These are phyloP conservation scores for Zea luxurians DNA, from an alignment of 176 grass and related monocot genomes.

Conservation along the genomic window DNA sequence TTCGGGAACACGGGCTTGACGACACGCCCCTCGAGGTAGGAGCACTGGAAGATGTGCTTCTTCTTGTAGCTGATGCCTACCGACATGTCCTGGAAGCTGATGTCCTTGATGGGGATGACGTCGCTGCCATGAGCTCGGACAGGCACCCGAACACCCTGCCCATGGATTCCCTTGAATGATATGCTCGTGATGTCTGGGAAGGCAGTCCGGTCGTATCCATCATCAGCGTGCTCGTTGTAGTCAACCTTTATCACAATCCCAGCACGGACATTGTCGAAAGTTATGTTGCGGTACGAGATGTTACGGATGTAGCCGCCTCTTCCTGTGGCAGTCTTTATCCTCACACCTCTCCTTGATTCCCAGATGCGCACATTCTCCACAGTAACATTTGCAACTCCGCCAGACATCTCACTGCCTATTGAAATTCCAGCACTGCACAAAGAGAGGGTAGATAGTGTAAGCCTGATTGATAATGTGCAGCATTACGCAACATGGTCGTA, in stretches of 20 bases:
- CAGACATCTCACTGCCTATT: conserved; percentile 95
- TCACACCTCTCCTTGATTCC: conserved; percentile 71
- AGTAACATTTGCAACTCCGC: conserved; percentile 75
- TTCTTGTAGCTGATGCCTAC: conserved; percentile 94
- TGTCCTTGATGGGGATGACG: conserved; percentile 66
- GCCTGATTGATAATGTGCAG: conserved; percentile 7
- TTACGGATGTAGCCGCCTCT: conserved; percentile 78
- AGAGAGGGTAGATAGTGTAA: conserved; percentile 22
- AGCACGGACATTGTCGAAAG: conserved; percentile 60
- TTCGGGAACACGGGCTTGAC: conserved; percentile 68
- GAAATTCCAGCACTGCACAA: conserved; percentile 88
- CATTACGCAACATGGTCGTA: neutral
- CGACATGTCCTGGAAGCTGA: conserved; percentile 72
- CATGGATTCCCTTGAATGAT: conserved; percentile 71
- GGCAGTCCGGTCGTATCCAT: conserved; percentile 60
- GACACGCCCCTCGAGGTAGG: conserved; percentile 62
- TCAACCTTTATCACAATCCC: conserved; percentile 78
- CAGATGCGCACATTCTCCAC: conserved; percentile 72
- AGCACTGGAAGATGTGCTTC: conserved; percentile 94
- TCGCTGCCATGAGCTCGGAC: conserved; percentile 81
- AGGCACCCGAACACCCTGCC: conserved; percentile 79
- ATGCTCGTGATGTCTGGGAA: conserved; percentile 61
- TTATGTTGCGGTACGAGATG: conserved; percentile 72
- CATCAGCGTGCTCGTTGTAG: conserved; percentile 91
- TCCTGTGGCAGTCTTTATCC: conserved; percentile 81